These are phyloP conservation scores for Fusarium oxysporum DNA, from an alignment of 2,329 filamentous ascomycete species.

Conservation along the genomic window DNA sequence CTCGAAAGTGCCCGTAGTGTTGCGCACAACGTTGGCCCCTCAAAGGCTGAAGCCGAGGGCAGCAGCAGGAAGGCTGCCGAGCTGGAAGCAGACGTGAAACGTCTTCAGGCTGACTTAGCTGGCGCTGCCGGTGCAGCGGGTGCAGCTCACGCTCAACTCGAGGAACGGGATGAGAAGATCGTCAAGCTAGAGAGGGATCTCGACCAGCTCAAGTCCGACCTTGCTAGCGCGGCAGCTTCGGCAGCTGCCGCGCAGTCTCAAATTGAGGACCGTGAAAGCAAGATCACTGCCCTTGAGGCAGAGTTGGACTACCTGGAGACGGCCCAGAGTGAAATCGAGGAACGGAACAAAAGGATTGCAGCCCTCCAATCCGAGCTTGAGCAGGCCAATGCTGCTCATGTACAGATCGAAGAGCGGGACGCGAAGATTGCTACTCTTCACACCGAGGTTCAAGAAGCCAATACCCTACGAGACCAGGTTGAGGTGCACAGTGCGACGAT, in stretches of 20 bases:
- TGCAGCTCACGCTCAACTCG: constrained; percentile 41
- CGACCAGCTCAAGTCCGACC: constrained; percentile 30
- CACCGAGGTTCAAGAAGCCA: constrained; percentile 34
- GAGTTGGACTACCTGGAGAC: constrained; percentile 33
- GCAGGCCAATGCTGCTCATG: constrained; percentile 12
- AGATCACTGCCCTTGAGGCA: constrained; percentile 35
- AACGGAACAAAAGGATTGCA: constrained; percentile 31
- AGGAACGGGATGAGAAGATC: constrained; percentile 54
- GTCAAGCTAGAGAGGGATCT: constrained; percentile 53
- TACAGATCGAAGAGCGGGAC: constrained; percentile 29
- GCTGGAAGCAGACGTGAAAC: constrained; percentile 55
- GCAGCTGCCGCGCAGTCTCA: constrained; percentile 28
- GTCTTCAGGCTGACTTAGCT: constrained; percentile 41
- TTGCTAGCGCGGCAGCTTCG: constrained; percentile 24
- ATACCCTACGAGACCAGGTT: constrained; percentile 22
- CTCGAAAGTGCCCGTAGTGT: constrained; percentile 54
- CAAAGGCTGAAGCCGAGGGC: constrained; percentile 44
- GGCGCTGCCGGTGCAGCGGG: constrained; percentile 41
- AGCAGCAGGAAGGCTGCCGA: constrained; percentile 53
- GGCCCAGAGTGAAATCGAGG: constrained; percentile 34
- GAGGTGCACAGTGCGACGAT: constrained; percentile 38
- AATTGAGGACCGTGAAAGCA: constrained; percentile 39
- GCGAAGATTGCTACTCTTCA: constrained; percentile 27
- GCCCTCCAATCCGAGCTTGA: constrained; percentile 51
- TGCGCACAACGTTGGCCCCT: constrained; percentile 38